Percentiles rank a stretch among this genome's conserved stretches.
Evolutionary conservation across 2,329 filamentous ascomycete species (phyloP).

Genomic region (Orbilia javanica): DNA sequence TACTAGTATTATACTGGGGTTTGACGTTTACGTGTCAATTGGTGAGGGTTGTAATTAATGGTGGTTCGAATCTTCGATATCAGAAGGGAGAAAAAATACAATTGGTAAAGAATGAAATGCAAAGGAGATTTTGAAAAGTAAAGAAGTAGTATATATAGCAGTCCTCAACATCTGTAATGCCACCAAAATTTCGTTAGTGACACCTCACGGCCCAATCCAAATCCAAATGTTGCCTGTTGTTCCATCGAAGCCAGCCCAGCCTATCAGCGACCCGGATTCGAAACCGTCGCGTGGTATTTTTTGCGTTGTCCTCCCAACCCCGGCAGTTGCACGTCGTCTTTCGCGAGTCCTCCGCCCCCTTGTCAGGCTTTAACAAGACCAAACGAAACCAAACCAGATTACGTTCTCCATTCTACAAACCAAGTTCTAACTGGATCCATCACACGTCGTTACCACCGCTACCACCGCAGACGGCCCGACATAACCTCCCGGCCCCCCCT

Average conservation of each 20-base stretch:
- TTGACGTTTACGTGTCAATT: too few relatives aligned
- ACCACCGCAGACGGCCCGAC: neutral
- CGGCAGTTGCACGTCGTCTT: neutral
- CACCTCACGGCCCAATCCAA: too few relatives aligned
- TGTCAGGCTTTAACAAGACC: too few relatives aligned
- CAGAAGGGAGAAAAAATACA: too few relatives aligned
- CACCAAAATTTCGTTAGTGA: neutral
- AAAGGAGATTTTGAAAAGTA: too few relatives aligned
- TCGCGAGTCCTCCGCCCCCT: constrained; percentile 6
- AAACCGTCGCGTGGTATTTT: constrained; percentile 7
- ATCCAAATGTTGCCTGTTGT: constrained; percentile 9
- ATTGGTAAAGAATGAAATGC: neutral
- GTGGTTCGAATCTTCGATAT: too few relatives aligned
- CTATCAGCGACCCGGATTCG: neutral
- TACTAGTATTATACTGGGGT: too few relatives aligned
- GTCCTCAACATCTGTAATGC: neutral
- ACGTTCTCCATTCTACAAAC: neutral
- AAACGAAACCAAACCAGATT: constrained; percentile 26
- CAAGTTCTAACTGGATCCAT: neutral
- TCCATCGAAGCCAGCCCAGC: neutral
- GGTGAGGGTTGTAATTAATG: too few relatives aligned
- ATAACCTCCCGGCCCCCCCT: constrained; percentile 1
- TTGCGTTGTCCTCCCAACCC: constrained; percentile 13
- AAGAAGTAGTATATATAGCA: too few relatives aligned
- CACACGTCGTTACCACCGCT: constrained; percentile 43